These are phyloP conservation scores for Alternaria postmessia DNA, from an alignment of 2,329 filamentous ascomycete species.

Conservation along the genomic window DNA sequence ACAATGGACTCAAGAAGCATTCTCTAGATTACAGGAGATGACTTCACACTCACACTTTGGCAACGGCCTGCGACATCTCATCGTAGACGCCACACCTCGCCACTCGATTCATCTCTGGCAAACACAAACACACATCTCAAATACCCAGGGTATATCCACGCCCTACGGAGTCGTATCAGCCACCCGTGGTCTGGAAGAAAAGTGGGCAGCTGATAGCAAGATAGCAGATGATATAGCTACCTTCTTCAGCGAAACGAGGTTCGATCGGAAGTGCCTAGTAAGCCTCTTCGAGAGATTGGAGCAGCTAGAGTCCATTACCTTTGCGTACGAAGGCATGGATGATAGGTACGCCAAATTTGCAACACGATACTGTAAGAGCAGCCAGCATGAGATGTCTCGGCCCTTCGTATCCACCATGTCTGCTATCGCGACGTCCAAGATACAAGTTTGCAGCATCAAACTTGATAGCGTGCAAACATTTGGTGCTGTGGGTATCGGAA, in stretches of 20 bases:
- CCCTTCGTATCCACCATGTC: constrained; percentile 37
- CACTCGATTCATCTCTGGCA: constrained; percentile 36
- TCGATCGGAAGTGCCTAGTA: constrained; percentile 31
- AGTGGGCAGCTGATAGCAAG: constrained; percentile 9
- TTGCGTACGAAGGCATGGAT: constrained; percentile 27
- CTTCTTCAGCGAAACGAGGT: constrained; percentile 39
- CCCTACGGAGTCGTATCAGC: neutral
- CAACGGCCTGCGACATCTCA: constrained; percentile 24
- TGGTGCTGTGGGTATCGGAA: constrained; percentile 33
- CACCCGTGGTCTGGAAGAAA: constrained; percentile 6
- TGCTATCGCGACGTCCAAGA: constrained; percentile 25
- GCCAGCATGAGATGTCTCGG: constrained; percentile 39
- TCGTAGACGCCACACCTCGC: constrained; percentile 39
- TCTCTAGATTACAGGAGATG: constrained; percentile 26
- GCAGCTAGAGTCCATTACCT: constrained; percentile 12
- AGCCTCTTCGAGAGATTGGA: constrained; percentile 25
- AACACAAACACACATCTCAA: constrained; percentile 17
- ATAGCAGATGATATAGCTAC: constrained; percentile 18
- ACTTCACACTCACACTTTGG: constrained; percentile 27
- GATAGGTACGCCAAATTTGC: constrained; percentile 22
- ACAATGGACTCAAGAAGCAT: constrained; percentile 26
- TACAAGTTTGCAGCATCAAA: constrained; percentile 19
- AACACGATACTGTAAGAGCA: constrained; percentile 29
- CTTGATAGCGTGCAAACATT: constrained; percentile 3
- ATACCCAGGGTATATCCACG: constrained; percentile 12